Conservation (phyloP, 129 eudicot genomes). For the Flaveria robusta region DNA sequence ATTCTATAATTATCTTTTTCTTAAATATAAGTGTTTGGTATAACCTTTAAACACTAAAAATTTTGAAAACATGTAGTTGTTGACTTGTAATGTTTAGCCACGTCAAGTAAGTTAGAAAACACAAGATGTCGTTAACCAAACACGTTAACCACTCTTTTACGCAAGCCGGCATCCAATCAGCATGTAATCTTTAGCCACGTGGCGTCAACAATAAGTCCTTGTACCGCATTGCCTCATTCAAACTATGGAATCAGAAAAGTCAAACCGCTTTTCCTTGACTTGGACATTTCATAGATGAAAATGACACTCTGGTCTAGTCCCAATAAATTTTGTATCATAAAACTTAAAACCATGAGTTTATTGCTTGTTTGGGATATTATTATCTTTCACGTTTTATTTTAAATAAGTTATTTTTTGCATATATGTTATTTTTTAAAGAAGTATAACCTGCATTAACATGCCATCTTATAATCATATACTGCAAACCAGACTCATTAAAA, state of each 20-base stretch:
- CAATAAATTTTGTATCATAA: neutral
- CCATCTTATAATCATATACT: too few relatives aligned
- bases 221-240: neutral
- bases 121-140: slow-evolving; percentile 25
- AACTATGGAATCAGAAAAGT: slow-evolving; percentile 13
- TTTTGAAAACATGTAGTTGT: neutral
- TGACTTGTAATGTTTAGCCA: too few relatives aligned
- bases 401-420: too few relatives aligned
- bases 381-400: too few relatives aligned
- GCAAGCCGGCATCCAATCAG: slow-evolving; percentile 6
- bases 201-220: slow-evolving; percentile 1
- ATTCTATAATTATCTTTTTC: too few relatives aligned
- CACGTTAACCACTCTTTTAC: slow-evolving; percentile 23
- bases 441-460: too few relatives aligned
- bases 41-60: too few relatives aligned
- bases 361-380: neutral
- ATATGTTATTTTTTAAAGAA: too few relatives aligned
- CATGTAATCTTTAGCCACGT: neutral
- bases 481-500: too few relatives aligned
- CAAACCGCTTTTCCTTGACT: slow-evolving; percentile 7
- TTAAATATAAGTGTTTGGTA: too few relatives aligned
- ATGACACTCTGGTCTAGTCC: neutral
- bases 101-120: slow-evolving; percentile 16
- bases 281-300: neutral
- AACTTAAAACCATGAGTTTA: neutral